Conservation (phyloP, 2,329 filamentous ascomycete genomes). For the Arthrinium puccinioides region DNA sequence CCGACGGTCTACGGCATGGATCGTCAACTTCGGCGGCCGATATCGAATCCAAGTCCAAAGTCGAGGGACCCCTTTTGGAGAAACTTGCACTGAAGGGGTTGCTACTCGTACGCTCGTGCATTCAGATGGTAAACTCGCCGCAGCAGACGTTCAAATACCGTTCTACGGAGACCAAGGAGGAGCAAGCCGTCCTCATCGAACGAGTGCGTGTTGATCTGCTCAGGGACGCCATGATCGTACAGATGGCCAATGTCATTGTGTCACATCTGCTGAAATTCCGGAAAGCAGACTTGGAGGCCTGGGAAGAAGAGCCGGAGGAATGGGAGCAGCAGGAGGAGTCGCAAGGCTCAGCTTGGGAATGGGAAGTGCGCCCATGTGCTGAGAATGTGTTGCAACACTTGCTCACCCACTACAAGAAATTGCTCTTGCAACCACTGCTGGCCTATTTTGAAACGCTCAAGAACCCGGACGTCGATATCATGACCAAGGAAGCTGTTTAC, state of each 20-base stretch:
- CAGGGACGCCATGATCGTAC: constrained; percentile 66
- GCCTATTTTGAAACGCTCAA: constrained; percentile 76
- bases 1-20: constrained; percentile 45
- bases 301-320: constrained; percentile 91
- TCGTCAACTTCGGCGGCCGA: constrained; percentile 11
- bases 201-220: constrained; percentile 69
- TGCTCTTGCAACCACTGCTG: constrained; percentile 72
- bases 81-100: constrained; percentile 78
- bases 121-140: constrained; percentile 79
- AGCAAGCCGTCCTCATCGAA: constrained; percentile 63
- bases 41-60: constrained; percentile 37
- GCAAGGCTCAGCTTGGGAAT: constrained; percentile 80
- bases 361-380: constrained; percentile 83
- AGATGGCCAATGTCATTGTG: constrained; percentile 79
- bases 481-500: constrained; percentile 90
- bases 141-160: constrained; percentile 78
- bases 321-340: constrained; percentile 91
- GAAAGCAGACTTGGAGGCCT: constrained; percentile 76
- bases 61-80: constrained; percentile 62
- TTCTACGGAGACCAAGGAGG: constrained; percentile 64
- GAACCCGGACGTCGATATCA: constrained; percentile 57
- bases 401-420: constrained; percentile 77
- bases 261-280: constrained; percentile 85
- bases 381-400: constrained; percentile 93
- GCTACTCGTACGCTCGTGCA: constrained; percentile 71